phyloP scores from a whole-genome alignment of 2,329 filamentous ascomycete genomes.

The Fusarium nematophilum region DNA sequence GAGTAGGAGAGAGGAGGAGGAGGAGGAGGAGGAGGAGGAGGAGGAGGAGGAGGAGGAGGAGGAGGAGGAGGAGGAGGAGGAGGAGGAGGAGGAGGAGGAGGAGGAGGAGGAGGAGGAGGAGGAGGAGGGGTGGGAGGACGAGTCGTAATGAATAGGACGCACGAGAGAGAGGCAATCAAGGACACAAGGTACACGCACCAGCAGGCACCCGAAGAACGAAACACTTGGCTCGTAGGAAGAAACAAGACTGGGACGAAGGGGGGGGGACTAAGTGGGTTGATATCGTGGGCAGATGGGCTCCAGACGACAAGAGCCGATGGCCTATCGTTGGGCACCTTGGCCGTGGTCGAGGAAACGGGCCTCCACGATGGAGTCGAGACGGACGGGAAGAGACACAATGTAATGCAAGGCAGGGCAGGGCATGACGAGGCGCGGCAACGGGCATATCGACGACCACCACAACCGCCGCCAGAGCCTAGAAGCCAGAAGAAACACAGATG shows the following conservation, averaged over 20 bases:
- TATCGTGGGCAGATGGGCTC: conserved; percentile 15
- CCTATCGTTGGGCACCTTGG: conserved; percentile 39
- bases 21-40: not conserved
- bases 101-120: not conserved
- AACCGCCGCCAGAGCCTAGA: too few species aligned
- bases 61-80: not conserved
- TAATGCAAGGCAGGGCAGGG: conserved; percentile 1
- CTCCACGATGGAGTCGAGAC: conserved; percentile 26
- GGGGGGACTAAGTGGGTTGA: conserved; percentile 28
- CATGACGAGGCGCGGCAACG: conserved; percentile 33
- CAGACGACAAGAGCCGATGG: conserved; percentile 9
- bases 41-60: not conserved
- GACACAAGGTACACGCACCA: conserved; percentile 31
- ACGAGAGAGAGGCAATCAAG: conserved; percentile 36
- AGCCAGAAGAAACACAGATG: too few species aligned
- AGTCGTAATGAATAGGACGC: conserved; percentile 38
- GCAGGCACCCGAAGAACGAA: conserved; percentile 38
- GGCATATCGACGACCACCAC: conserved; percentile 18
- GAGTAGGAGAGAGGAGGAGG: too few species aligned
- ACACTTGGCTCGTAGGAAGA: conserved; percentile 33
- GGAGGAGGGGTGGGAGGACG: conserved; percentile 34
- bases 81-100: not conserved
- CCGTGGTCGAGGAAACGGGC: conserved; percentile 40
- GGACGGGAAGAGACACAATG: conserved; percentile 13
- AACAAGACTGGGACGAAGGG: conserved; percentile 33